Evolutionary conservation across 495 filamentous ascomycete species (phyloP).

Genomic region (Neurospora hispaniola): DNA sequence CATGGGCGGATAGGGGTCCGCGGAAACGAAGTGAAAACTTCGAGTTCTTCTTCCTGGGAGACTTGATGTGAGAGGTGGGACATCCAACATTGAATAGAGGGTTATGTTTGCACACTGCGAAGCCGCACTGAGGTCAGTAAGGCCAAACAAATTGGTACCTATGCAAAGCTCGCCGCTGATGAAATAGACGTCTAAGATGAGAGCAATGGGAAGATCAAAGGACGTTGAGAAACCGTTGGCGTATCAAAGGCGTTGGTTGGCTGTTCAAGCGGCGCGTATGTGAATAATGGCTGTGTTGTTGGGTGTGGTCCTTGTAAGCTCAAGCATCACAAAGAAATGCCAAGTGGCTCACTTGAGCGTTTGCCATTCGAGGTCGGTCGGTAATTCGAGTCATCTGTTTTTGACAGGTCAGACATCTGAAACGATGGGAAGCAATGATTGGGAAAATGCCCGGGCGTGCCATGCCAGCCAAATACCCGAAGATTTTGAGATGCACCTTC

Average conservation of each 20-base stretch:
- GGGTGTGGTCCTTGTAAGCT: neutral
- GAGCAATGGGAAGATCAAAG: neutral
- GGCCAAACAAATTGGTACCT: neutral
- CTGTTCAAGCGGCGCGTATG: neutral
- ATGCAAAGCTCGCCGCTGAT: neutral
- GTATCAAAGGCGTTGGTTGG: neutral
- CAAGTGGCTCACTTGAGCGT: neutral
- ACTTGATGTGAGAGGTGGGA: neutral
- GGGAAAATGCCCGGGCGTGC: no score
- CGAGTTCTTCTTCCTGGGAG: neutral
- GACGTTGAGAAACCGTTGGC: neutral
- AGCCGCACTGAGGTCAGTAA: neutral
- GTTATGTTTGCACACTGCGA: neutral
- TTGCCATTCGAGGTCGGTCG: neutral
- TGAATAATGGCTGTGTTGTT: neutral
- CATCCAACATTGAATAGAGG: neutral
- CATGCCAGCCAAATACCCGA: no score
- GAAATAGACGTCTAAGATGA: neutral
- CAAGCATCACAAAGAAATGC: neutral
- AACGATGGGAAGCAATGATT: no score
- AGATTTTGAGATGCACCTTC: no score
- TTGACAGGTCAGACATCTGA: neutral
- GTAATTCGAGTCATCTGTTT: neutral
- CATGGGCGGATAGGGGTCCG: neutral
- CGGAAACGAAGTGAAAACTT: neutral